Conservation (phyloP, 2,329 filamentous ascomycete species). For the Phyllosticta citrichinensis region DNA sequence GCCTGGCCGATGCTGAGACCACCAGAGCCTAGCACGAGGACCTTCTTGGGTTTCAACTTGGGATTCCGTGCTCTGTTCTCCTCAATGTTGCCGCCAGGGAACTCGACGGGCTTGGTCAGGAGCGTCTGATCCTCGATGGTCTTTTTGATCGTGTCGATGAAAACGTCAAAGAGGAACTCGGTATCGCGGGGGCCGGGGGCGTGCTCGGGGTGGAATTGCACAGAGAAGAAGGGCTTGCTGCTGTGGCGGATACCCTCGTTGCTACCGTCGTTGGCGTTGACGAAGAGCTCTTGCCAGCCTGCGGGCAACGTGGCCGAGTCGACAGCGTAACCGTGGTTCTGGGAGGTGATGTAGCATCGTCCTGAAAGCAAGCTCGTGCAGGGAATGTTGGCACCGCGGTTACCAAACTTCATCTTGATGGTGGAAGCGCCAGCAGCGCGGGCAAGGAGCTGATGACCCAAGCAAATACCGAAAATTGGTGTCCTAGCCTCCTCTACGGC, state of each 20-base stretch:
- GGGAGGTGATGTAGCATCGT: constrained; percentile 96
- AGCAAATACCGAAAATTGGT: constrained; percentile 91
- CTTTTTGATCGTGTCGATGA: constrained; percentile 73
- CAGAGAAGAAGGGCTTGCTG: constrained; percentile 86
- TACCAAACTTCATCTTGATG: constrained; percentile 97
- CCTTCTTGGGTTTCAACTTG: constrained; percentile 81
- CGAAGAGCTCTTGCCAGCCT: constrained; percentile 88
- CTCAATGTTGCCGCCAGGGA: constrained; percentile 73
- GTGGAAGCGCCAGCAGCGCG: constrained; percentile 78
- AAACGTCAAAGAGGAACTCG: constrained; percentile 94
- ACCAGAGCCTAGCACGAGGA: constrained; percentile 85
- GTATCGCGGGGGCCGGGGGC: constrained; percentile 92
- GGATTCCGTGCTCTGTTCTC: constrained; percentile 72
- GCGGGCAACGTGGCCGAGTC: constrained; percentile 64
- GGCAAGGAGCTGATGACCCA: constrained; percentile 88
- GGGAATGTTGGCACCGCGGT: constrained; percentile 96
- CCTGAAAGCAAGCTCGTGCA: constrained; percentile 93
- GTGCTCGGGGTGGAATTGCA: constrained; percentile 98
- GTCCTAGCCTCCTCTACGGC: constrained; percentile 70
- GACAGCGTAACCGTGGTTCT: constrained; percentile 96
- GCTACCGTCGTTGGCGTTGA: constrained; percentile 96
- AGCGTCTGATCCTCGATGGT: constrained; percentile 57
- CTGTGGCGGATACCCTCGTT: constrained; percentile 95
- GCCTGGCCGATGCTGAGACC: constrained; percentile 96
- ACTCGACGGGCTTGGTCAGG: constrained; percentile 64